These are phyloP conservation scores for Gaultheria prostrata DNA, from an alignment of 148 eudicot species.

Conservation along the genomic window DNA sequence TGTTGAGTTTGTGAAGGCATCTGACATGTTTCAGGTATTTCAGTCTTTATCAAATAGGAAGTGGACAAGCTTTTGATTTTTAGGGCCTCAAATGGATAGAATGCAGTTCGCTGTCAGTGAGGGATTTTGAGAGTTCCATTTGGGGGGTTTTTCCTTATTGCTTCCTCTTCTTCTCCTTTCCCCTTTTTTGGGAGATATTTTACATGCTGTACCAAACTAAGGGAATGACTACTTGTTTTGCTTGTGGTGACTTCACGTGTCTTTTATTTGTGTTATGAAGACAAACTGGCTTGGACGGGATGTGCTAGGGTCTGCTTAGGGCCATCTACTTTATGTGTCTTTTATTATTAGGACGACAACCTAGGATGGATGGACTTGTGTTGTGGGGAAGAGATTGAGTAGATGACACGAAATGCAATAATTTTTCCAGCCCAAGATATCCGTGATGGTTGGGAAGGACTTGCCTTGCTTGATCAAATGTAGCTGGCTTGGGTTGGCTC, in stretches of 20 bases:
- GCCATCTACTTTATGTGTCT: neutral
- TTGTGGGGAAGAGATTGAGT: neutral
- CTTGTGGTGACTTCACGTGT: neutral
- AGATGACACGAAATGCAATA: neutral
- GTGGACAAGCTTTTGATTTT: neutral
- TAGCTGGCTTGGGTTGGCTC: neutral
- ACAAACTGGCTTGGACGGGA: neutral
- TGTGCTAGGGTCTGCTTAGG: neutral
- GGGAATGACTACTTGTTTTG: neutral
- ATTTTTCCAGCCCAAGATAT: neutral
- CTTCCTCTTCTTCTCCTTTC: neutral
- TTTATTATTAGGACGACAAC: neutral
- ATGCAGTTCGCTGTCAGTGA: neutral
- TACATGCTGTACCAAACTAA: neutral
- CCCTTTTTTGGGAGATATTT: neutral
- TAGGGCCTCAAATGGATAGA: neutral
- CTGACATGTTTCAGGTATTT: constrained; percentile 96
- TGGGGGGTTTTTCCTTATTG: neutral
- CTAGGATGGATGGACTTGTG: neutral
- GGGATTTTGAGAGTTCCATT: neutral
- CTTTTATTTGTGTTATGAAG: neutral
- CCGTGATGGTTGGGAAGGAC: neutral
- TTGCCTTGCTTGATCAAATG: neutral
- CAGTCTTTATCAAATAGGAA: neutral
- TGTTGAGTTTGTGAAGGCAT: constrained; percentile 75